phyloP scores from a whole-genome alignment of 805 yeast species.

The Komagataella populi region DNA sequence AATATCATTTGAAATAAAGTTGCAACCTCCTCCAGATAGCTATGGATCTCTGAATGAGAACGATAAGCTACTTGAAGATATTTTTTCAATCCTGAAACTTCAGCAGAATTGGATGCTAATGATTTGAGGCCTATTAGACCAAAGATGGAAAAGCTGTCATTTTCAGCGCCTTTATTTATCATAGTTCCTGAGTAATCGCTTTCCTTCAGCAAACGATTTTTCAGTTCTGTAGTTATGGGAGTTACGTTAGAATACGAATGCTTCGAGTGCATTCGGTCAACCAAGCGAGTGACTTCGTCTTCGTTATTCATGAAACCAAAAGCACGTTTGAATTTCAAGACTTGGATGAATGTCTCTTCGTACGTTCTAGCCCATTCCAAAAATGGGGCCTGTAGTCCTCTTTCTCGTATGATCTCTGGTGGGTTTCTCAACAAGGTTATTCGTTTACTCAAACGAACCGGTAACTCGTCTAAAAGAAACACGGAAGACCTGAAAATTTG shows the following conservation, averaged over 20 bases:
- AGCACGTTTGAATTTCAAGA: background rate
- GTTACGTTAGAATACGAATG: background rate
- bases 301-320: background rate
- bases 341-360: background rate
- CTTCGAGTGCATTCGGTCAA: background rate
- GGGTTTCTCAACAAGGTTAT: background rate
- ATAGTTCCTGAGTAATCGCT: background rate
- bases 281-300: background rate
- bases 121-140: background rate
- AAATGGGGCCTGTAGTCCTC: background rate
- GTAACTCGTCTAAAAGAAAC: background rate
- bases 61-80: background rate
- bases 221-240: background rate
- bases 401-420: background rate
- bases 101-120: background rate
- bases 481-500: background rate
- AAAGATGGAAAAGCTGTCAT: background rate
- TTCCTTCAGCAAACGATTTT: background rate
- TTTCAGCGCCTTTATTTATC: background rate
- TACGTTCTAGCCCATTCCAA: background rate
- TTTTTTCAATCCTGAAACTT: background rate
- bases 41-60: background rate
- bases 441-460: background rate
- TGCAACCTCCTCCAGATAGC: background rate
- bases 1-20: background rate